These are phyloP conservation scores for Nothomitra cinnamomea DNA, from an alignment of 2,329 filamentous ascomycete genomes.

Conservation along the genomic window DNA sequence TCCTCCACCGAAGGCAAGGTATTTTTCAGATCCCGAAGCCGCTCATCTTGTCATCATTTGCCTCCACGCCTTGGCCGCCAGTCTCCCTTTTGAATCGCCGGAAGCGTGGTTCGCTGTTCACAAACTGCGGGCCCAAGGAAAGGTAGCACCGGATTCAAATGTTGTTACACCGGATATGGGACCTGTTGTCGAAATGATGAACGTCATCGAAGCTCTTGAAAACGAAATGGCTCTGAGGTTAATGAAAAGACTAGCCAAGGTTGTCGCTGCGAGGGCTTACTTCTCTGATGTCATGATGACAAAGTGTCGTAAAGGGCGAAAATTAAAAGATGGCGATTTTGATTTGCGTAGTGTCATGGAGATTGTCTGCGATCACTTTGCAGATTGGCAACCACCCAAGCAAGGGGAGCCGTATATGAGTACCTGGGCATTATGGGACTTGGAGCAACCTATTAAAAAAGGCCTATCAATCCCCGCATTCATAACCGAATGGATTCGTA, in stretches of 20 bases:
- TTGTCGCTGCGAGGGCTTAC: slow-evolving; percentile 30
- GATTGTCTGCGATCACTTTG: neutral
- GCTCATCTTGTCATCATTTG: slow-evolving; percentile 25
- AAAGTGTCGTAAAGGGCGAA: slow-evolving; percentile 10
- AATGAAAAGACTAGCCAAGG: slow-evolving; percentile 30
- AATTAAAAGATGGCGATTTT: neutral
- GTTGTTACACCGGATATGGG: slow-evolving; percentile 2
- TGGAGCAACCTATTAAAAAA: neutral
- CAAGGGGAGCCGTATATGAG: neutral
- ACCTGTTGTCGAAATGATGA: slow-evolving; percentile 16
- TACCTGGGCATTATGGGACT: neutral
- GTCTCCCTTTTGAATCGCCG: slow-evolving; percentile 17
- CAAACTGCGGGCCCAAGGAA: slow-evolving; percentile 24
- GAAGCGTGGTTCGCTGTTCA: slow-evolving; percentile 21
- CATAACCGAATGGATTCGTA: slow-evolving; percentile 27
- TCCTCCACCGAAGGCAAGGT: neutral
- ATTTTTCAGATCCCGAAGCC: slow-evolving; percentile 17
- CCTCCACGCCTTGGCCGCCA: slow-evolving; percentile 20
- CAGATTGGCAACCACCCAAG: neutral
- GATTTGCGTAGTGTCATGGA: neutral
- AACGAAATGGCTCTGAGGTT: slow-evolving; percentile 34
- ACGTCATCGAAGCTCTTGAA: slow-evolving; percentile 28
- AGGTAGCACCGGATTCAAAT: slow-evolving; percentile 19
- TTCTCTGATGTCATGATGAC: slow-evolving; percentile 30
- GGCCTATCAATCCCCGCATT: slow-evolving; percentile 1